phyloP scores from a whole-genome alignment of 192 early-diverging fungal species.

The Dissophora ornata region DNA sequence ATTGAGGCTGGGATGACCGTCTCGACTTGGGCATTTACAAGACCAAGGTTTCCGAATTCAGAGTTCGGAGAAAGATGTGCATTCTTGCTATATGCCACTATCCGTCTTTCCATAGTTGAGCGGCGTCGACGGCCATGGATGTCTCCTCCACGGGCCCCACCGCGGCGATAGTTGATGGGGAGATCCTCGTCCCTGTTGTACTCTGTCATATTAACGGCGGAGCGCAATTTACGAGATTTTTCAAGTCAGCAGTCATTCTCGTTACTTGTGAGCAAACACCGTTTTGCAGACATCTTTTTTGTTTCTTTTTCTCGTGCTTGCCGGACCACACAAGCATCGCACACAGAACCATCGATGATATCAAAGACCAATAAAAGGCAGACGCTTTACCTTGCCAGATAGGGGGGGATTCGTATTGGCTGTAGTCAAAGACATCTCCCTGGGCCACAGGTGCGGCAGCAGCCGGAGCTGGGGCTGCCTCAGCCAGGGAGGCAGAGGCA shows the following conservation, averaged over 20 bases:
- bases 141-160: constrained; percentile 33
- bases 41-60: constrained; percentile 2
- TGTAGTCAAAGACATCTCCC: constrained; percentile 12
- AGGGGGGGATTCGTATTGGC: constrained; percentile 30
- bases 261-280: no score
- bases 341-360: no score
- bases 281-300: no score
- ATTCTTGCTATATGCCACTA: constrained; percentile 13
- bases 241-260: no score
- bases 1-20: not conserved
- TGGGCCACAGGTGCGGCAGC: not conserved
- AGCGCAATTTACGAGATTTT: no score
- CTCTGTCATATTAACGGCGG: not conserved
- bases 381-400: constrained; percentile 35
- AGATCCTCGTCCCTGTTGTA: not conserved
- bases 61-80: constrained; percentile 8
- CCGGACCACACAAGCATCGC: no score
- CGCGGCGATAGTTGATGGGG: constrained; percentile 26
- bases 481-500: not conserved
- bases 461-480: not conserved
- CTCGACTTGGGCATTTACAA: not conserved
- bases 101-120: not conserved
- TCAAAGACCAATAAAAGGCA: not conserved
- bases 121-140: constrained; percentile 5
- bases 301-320: no score